These are phyloP conservation scores for Fusarium coicis DNA, from an alignment of 2,329 filamentous ascomycete genomes.

Conservation along the genomic window DNA sequence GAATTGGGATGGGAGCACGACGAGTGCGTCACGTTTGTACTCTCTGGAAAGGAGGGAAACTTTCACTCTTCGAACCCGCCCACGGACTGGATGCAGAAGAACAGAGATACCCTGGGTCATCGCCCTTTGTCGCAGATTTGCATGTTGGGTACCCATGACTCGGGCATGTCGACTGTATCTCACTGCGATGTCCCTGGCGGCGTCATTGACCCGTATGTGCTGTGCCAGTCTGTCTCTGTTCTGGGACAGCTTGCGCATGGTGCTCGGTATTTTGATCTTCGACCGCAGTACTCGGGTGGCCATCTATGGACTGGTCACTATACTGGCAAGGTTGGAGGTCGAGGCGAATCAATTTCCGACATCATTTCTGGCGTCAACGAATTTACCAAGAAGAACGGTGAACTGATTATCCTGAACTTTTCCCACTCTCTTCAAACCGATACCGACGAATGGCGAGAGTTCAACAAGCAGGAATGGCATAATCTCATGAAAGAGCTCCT, in stretches of 20 bases:
- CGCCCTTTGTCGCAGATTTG: conserved; percentile 10
- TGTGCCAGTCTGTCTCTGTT: not conserved
- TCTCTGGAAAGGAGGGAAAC: not conserved
- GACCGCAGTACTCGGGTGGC: conserved; percentile 1
- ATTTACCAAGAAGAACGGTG: not conserved
- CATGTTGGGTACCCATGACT: conserved; percentile 4
- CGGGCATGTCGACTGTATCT: conserved; percentile 3
- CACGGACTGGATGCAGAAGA: conserved; percentile 16
- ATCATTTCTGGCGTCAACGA: conserved; percentile 2
- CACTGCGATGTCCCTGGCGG: not conserved
- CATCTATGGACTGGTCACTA: conserved; percentile 4
- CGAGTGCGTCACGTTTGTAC: conserved; percentile 3
- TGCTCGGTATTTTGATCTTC: not conserved
- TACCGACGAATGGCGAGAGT: conserved; percentile 8
- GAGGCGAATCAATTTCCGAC: not conserved
- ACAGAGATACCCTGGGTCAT: not conserved
- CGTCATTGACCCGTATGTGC: conserved; percentile 6
- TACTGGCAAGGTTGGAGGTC: conserved; percentile 1
- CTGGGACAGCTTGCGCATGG: not conserved
- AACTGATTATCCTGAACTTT: conserved; percentile 5
- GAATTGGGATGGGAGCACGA: conserved; percentile 12
- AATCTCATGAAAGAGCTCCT: conserved; percentile 11
- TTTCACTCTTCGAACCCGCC: conserved; percentile 9
- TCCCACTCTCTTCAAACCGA: conserved; percentile 11
- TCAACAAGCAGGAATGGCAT: conserved; percentile 17